These are phyloP conservation scores for Diophrys appendiculata DNA, from an alignment of 73 alveolate genomes.

Conservation along the genomic window DNA sequence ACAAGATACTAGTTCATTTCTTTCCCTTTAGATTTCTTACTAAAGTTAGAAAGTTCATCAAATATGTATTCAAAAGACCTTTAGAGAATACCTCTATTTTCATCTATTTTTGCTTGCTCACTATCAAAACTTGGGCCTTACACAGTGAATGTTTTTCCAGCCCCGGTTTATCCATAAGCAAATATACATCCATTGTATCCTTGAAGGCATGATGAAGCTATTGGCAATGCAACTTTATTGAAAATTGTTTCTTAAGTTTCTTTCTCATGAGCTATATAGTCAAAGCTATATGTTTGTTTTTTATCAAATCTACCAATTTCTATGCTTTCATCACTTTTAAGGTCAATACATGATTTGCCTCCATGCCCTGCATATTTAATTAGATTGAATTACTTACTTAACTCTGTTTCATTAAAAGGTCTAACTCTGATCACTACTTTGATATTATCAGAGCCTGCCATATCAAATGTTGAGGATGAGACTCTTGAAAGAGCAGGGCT, in stretches of 20 bases:
- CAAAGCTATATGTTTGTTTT: conserved; percentile 60
- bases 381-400: too few relatives aligned
- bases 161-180: conserved; percentile 98
- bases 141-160: conserved; percentile 98
- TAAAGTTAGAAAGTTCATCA: conserved; percentile 32
- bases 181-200: conserved; percentile 96
- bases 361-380: conserved; percentile 20
- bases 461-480: too few relatives aligned
- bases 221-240: conserved; percentile 77
- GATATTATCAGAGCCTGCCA: too few relatives aligned
- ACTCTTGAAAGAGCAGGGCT: too few relatives aligned
- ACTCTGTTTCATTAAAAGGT: conserved; percentile 56
- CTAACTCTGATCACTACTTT: conserved; percentile 63
- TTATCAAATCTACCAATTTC: conserved; percentile 42
- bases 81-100: conserved; percentile 70
- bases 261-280: conserved; percentile 80
- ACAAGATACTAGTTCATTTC: conserved; percentile 63
- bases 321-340: conserved; percentile 7
- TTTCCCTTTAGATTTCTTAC: conserved; percentile 64
- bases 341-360: conserved; percentile 10
- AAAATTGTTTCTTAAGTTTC: conserved; percentile 75
- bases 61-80: conserved; percentile 77
- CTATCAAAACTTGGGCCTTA: conserved; percentile 71
- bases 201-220: conserved; percentile 75
- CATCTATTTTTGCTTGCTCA: conserved; percentile 35